Base-by-base conservation (phyloP, 352 stramenopile species). In the Aphanomyces astaci region DNA sequence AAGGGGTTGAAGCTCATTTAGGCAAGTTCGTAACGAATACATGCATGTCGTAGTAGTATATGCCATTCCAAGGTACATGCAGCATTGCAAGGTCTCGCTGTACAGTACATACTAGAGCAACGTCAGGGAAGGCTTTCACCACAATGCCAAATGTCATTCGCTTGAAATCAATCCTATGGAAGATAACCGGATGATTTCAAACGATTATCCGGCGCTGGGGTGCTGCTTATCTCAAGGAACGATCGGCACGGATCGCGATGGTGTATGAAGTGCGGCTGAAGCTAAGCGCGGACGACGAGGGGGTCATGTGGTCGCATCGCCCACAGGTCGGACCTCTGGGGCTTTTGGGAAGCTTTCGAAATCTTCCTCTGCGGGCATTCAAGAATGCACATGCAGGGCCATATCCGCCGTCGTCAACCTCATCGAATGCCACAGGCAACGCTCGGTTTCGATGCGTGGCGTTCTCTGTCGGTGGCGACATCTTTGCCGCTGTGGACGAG, bases 221-320 rank as follows among this genome's bases (percentile, higher is more conserved):
- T 49, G 40, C 40, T 49, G 17, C 40, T n/a, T 49, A n/a, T 24
- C n/a, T n/a, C n/a, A n/a, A n/a, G n/a, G n/a, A n/a, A n/a, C n/a
- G n/a, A n/a, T n/a, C n/a, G n/a, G n/a, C n/a, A n/a, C n/a, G n/a
- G n/a, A n/a, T n/a, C n/a, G n/a, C n/a, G n/a, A 66, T 66, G 60
- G 60, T 66, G 33, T 66, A 66, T 25, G 60, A 66, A 45, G 60
- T 66, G 24, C 60, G 60, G 68, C 71, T 90, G 15, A 78, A 77
- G 75, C 79, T 94, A 60, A 78, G 76, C 28, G 78, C 81, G 30
- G 87, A 83, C 46, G 77, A 88, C 66, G 74, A 80, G 64, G 84
- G 82, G 53, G 80, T 92, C 30, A 84, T 94, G 63, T 94, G 84
- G 84, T 76, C 84, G 59, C 80, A 79, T 0, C 73, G 83, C 2